A percentile compares a stretch with the other conserved stretches of the same genome.
phyloP scores from a whole-genome alignment of 805 yeast genomes.

The Kazachstania africana region DNA sequence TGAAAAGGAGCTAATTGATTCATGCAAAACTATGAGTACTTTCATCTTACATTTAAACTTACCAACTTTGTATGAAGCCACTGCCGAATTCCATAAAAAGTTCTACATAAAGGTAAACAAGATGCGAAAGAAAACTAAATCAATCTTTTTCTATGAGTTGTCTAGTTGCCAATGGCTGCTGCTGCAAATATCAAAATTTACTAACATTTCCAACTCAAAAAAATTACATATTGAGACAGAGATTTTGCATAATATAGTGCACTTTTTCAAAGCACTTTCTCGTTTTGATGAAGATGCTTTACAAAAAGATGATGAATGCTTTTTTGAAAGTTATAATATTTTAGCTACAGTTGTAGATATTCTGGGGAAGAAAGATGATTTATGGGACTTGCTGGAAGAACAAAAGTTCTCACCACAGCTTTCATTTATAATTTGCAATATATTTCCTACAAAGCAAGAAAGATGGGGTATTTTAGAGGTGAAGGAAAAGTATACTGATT shows the following conservation, averaged over 20 bases:
- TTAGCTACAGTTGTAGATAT: conserved; percentile 9
- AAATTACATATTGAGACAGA: conserved; percentile 9
- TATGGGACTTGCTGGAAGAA: conserved; percentile 15
- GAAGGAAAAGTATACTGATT: conserved; percentile 4
- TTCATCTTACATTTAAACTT: conserved; percentile 14
- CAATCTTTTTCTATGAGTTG: conserved; percentile 23
- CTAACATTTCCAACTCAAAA: conserved; percentile 7
- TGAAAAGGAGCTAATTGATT: conserved; percentile 15
- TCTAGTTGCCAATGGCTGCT: conserved; percentile 21
- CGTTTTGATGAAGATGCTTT: conserved; percentile 6
- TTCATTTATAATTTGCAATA: conserved; percentile 7
- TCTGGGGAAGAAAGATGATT: conserved; percentile 2
- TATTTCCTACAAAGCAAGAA: conserved; percentile 11
- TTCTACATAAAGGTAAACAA: conserved; percentile 18
- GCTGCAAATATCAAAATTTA: conserved; percentile 15
- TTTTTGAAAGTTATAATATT: conserved; percentile 13
- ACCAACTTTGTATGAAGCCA: conserved; percentile 8
- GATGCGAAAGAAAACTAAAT: conserved; percentile 16
- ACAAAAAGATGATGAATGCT: conserved; percentile 1
- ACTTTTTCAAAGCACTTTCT: conserved; percentile 19
- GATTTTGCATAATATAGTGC: conserved; percentile 16
- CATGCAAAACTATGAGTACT: conserved; percentile 8
- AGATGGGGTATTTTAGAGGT: conserved; percentile 16
- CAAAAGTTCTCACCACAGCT: conserved; percentile 10
- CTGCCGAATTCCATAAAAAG: conserved; percentile 16